Base-by-base conservation (phyloP, 73 alveolate species). In the Tetrahymena thermophila region DNA sequence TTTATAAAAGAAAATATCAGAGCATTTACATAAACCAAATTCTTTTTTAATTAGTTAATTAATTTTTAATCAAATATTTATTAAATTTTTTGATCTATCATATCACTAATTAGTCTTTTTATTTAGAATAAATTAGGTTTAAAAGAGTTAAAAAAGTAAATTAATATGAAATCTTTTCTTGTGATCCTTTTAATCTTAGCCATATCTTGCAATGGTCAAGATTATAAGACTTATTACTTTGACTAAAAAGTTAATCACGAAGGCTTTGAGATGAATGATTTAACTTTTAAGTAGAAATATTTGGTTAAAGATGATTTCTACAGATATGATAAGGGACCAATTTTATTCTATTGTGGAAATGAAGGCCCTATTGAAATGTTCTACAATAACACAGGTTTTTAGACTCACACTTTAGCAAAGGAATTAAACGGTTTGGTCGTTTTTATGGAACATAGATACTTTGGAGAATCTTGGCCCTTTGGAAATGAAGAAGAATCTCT, bases 381-480 rank as follows among this genome's bases (percentile, higher is more conserved):
- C 96, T 97, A 95, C 57, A 94, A 95, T n/a, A 97, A 97, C 94
- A 89, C 98, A 2, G 97, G 98, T n/a, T 97, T 93, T 84, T 21
- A 96, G 94, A 96, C 96, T 31, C 94, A 96, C 43, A 89, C 96
- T 35, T 96, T 97, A 28, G 98, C 98, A 34, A 40, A 93, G 35
- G 94, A 94, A 38, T 57, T 94, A 50, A 94, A 94, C 3, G 98
- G 97, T 25, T 34, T 96, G 15, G 97, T 97, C 83, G 57, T 97
- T 21, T 96, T 96, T 93, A 97, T 95, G 25, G 99, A 97, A 83
- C 99, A 97, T 43, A 95, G 99, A 94, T 97, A 97, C 84, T 97
- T 85, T 56, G 99, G 99, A 35, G 96, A 95, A 23, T 96, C 98
- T n/a, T 19, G 93, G 94, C 99, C 99, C n/a, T 96, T 97, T 84